Base-by-base conservation (phyloP, 768 basidiomycete genomes). In the Xanthoconium purpureum region DNA sequence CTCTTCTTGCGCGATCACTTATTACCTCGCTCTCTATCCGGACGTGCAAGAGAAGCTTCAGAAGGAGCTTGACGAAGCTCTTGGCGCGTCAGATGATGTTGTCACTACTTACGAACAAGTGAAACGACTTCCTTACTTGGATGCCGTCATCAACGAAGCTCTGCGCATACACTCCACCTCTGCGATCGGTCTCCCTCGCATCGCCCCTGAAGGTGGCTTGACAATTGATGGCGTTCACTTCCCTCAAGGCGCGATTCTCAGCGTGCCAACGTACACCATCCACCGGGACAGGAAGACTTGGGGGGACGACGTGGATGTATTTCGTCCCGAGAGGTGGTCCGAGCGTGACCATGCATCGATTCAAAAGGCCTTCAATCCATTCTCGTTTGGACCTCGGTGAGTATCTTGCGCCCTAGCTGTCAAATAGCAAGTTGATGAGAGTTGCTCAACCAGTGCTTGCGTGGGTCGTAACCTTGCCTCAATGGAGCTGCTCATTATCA, bases 1-100 rank as follows among this genome's bases (percentile, higher is more conserved):
- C 75, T 94, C 92, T 17, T 90, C 90, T 6, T 94, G 91, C 63
- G 93, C 92, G 12, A 93, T 95, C 66, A 79, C 90, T 24, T 94
- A 91, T 75, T 81, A 92, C 67, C 81, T 97, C 56, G 89, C 91
- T 6, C 73, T 74, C 28, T 82, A 88, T 69, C 90, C 82, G 4
- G 64, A 65, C 3, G 83, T 78, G 4, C 88, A 94, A 63, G 74
- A 69, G 38, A 89, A 86, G 61, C 80, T 97, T 6, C 90, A 91
- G 49, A 76, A 78, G 50, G 93, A 94, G 64, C 82, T 96, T 8
- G 84, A 82, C 64, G 76, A 79, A 18, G 79, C 78, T 4, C 74
- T 87, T 7, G 84, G 67, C 15, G 66, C 81, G 50, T 81, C 86
- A 55, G 78, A 87, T 38, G 87, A 88, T 64, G 66, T 73, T 3